These are phyloP conservation scores for Acephala macrosclerotiorum DNA, from an alignment of 2,329 filamentous ascomycete species.

Conservation along the genomic window DNA sequence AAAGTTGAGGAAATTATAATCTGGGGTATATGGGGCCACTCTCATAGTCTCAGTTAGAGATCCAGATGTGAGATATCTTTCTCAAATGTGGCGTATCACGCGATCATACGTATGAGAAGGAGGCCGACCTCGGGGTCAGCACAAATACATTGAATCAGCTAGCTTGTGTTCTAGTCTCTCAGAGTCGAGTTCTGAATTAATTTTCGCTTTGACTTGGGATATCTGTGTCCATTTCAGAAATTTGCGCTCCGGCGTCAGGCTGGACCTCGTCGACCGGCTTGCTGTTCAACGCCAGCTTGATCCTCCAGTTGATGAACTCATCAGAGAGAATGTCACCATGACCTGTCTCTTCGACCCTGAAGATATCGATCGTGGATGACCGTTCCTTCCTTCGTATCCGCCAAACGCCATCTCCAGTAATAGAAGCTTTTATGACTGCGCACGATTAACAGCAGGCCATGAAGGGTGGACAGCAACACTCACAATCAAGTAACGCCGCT, in stretches of 20 bases:
- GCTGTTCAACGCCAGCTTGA: constrained; percentile 35
- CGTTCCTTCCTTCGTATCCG: constrained; percentile 73
- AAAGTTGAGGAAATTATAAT: neutral
- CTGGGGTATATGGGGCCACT: neutral
- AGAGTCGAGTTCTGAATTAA: too few species aligned
- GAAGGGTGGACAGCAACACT: constrained; percentile 42
- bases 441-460: constrained; percentile 28
- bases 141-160: too few species aligned
- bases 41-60: neutral
- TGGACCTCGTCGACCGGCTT: neutral
- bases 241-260: neutral
- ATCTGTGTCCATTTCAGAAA: neutral
- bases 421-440: constrained; percentile 67
- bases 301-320: constrained; percentile 78
- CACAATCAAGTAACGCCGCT: constrained; percentile 78
- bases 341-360: constrained; percentile 75
- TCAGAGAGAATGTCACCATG: constrained; percentile 79
- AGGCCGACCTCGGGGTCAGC: too few species aligned
- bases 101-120: too few species aligned
- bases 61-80: neutral
- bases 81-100: neutral
- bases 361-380: constrained; percentile 74
- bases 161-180: too few species aligned
- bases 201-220: too few species aligned
- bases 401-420: constrained; percentile 77